phyloP scores from a whole-genome alignment of 305 asterid genomes.

The Rubia tinctorum region DNA sequence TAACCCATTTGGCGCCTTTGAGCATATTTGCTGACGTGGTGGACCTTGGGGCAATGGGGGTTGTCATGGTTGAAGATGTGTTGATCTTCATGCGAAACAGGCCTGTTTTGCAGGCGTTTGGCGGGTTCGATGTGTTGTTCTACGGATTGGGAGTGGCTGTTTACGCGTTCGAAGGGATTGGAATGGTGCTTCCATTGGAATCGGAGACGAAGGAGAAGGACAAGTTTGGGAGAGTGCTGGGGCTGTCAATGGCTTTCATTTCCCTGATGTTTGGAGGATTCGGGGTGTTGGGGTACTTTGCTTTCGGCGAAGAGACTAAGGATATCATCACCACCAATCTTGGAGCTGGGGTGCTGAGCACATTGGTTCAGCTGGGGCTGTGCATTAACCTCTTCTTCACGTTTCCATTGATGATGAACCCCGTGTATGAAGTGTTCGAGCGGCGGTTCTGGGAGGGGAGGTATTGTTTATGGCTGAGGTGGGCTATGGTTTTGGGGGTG shows the following conservation, averaged over 20 bases:
- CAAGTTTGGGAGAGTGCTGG: constrained; percentile 35
- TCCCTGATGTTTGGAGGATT: constrained; percentile 32
- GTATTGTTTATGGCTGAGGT: constrained; percentile 34
- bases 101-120: constrained; percentile 30
- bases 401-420: constrained; percentile 41
- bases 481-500: constrained; percentile 30
- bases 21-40: constrained; percentile 41
- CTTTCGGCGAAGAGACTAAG: constrained; percentile 38
- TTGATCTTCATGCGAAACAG: constrained; percentile 22
- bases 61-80: constrained; percentile 42
- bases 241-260: constrained; percentile 33
- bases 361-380: constrained; percentile 33
- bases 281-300: constrained; percentile 38
- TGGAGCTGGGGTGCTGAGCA: constrained; percentile 26
- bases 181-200: constrained; percentile 40
- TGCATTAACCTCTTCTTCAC: constrained; percentile 32
- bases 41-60: constrained; percentile 37
- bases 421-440: constrained; percentile 39
- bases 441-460: constrained; percentile 36
- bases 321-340: constrained; percentile 38
- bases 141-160: constrained; percentile 42
- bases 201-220: constrained; percentile 31
- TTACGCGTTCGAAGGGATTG: constrained; percentile 41
- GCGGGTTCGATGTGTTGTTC: constrained; percentile 28
- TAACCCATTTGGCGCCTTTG: constrained; percentile 41